These are phyloP conservation scores for Lepidium aucheri DNA, from an alignment of 345 rosid genomes.

Conservation along the genomic window DNA sequence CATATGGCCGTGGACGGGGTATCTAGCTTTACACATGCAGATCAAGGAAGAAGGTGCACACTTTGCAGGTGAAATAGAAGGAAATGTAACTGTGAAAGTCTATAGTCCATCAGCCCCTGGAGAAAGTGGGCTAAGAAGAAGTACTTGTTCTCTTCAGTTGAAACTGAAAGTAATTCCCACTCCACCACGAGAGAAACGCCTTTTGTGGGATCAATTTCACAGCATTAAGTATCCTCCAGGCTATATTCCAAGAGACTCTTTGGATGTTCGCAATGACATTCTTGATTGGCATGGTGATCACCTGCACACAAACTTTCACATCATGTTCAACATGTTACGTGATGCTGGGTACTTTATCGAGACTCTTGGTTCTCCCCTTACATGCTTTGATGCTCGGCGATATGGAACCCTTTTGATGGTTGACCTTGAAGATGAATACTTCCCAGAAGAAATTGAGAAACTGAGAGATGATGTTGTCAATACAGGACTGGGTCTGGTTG, in stretches of 20 bases:
- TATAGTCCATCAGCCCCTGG: constrained; percentile 77
- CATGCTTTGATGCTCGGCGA: constrained; percentile 87
- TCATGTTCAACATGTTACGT: constrained; percentile 87
- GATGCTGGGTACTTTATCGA: constrained; percentile 92
- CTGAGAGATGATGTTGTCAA: constrained; percentile 69
- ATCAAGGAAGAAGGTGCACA: constrained; percentile 93
- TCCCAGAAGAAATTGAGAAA: constrained; percentile 85
- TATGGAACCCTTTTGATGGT: constrained; percentile 95
- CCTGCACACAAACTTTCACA: constrained; percentile 91
- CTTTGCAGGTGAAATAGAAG: constrained; percentile 77
- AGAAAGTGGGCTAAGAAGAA: constrained; percentile 48
- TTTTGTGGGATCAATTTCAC: constrained; percentile 97
- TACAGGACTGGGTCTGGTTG: constrained; percentile 77
- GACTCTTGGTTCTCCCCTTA: constrained; percentile 94
- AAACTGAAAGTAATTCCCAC: constrained; percentile 83
- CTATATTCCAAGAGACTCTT: constrained; percentile 95
- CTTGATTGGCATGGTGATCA: constrained; percentile 99
- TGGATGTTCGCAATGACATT: constrained; percentile 96
- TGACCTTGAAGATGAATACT: constrained; percentile 95
- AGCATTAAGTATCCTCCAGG: constrained; percentile 98
- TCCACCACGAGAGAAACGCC: constrained; percentile 78
- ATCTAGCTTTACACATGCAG: constrained; percentile 93
- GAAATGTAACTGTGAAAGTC: constrained; percentile 62
- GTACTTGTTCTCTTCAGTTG: constrained; percentile 72
- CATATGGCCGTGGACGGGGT: constrained; percentile 99